Evolutionary conservation across 192 early-diverging fungal species (phyloP).

Genomic region (Haplosporangium gracile): DNA sequence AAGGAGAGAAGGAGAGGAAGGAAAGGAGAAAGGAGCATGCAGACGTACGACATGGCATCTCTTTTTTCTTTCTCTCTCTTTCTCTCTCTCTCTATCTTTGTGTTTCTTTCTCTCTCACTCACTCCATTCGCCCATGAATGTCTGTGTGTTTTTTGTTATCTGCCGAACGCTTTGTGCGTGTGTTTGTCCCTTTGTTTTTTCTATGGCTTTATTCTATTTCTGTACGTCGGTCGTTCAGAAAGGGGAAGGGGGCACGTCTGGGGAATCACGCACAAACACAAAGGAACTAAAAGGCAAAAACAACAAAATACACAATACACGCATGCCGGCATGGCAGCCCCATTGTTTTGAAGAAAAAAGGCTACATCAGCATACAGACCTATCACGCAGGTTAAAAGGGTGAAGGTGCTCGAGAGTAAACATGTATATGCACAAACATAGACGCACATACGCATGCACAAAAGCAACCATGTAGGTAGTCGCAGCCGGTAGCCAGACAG

Average conservation of each 20-base stretch:
- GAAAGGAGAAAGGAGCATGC: neutral
- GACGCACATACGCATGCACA: neutral
- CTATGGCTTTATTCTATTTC: constrained; percentile 3
- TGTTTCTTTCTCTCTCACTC: too few relatives aligned
- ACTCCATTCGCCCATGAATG: too few relatives aligned
- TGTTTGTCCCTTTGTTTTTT: constrained; percentile 5
- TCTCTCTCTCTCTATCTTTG: neutral
- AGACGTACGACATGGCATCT: constrained; percentile 11
- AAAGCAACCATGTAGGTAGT: neutral
- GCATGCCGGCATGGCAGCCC: neutral
- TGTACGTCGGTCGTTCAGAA: neutral
- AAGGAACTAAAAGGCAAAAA: neutral
- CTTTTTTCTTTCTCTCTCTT: neutral
- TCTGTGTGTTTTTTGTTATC: too few relatives aligned
- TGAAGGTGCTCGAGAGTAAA: too few relatives aligned
- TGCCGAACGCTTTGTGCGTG: neutral
- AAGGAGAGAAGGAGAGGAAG: constrained; percentile 3
- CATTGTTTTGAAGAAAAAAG: neutral
- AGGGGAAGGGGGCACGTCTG: neutral
- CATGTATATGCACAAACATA: neutral
- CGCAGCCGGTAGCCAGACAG: neutral
- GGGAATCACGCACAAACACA: neutral
- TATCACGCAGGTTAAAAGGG: neutral
- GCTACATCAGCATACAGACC: neutral
- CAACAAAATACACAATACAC: neutral